Conservation (phyloP, 148 eudicot species). For the Fagopyrum esculentum region DNA sequence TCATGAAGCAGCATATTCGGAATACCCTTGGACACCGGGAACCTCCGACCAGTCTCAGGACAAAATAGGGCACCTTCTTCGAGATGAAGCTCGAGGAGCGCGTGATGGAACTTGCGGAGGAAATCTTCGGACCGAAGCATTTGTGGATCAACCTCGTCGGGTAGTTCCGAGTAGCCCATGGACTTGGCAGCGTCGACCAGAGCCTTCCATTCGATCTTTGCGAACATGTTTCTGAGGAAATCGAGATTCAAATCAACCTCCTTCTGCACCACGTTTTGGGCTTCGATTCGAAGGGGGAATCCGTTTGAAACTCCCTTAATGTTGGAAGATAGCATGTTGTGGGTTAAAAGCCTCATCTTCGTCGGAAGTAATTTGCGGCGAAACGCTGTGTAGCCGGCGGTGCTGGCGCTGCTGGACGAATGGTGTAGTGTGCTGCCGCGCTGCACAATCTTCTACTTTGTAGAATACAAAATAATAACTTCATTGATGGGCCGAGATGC, state of each 20-base stretch:
- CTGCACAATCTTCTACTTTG: too few relatives aligned
- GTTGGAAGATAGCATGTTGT: constrained; percentile 91
- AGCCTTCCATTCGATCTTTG: constrained; percentile 73
- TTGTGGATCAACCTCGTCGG: constrained; percentile 44
- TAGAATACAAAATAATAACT: too few relatives aligned
- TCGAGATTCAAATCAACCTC: constrained; percentile 63
- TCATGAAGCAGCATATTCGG: constrained; percentile 80
- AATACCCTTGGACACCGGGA: constrained; percentile 50
- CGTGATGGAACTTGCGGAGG: constrained; percentile 51
- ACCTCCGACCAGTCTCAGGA: constrained; percentile 65
- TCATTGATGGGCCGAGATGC: too few relatives aligned
- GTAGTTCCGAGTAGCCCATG: constrained; percentile 58
- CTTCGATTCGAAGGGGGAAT: constrained; percentile 70
- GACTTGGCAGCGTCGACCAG: constrained; percentile 63
- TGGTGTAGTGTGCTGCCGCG: too few relatives aligned
- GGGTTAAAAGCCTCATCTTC: constrained; percentile 82
- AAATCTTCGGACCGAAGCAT: constrained; percentile 40
- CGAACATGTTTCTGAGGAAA: constrained; percentile 73
- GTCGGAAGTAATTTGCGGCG: neutral
- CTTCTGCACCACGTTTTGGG: constrained; percentile 45
- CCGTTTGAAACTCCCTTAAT: constrained; percentile 82
- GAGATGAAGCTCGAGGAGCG: constrained; percentile 79
- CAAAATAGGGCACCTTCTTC: constrained; percentile 89
- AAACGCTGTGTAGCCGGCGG: neutral
- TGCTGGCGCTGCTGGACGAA: neutral